Percentiles rank a stretch among this genome's conserved stretches.
phyloP scores from a whole-genome alignment of 148 eudicot species.

The Rhododendron henanense region DNA sequence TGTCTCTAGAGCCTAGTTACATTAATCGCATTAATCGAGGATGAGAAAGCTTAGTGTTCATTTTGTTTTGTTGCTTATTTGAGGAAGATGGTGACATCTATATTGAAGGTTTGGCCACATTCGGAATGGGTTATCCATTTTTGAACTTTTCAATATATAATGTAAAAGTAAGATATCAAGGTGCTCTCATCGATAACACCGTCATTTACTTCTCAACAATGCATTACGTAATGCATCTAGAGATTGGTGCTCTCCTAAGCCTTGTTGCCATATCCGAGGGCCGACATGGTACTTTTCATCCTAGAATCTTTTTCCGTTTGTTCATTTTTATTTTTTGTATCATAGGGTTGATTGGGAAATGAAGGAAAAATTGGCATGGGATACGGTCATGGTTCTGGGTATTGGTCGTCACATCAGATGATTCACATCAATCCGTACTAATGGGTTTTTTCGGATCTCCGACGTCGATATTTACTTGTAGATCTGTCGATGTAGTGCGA shows the following conservation, averaged over 20 bases:
- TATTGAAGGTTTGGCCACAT: slow-evolving; percentile 33
- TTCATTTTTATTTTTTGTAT: neutral
- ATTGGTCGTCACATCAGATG: neutral
- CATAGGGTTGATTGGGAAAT: neutral
- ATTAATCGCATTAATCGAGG: slow-evolving; percentile 24
- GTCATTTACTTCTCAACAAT: slow-evolving; percentile 25
- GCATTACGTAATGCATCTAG: slow-evolving; percentile 37
- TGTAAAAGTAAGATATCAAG: slow-evolving; percentile 35
- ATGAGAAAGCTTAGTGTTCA: slow-evolving; percentile 21
- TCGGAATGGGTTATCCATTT: slow-evolving; percentile 27
- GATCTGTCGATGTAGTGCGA: neutral
- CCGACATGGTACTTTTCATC: neutral
- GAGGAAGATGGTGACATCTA: slow-evolving; percentile 37
- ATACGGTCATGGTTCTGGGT: neutral
- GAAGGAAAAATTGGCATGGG: neutral
- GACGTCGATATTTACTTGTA: neutral
- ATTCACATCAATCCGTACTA: neutral
- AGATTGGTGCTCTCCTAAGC: slow-evolving; percentile 27
- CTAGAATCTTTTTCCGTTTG: neutral
- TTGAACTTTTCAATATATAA: slow-evolving; percentile 17
- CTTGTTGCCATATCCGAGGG: slow-evolving; percentile 27
- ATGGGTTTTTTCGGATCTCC: neutral
- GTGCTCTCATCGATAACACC: slow-evolving; percentile 21
- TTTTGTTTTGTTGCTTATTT: slow-evolving; percentile 38
- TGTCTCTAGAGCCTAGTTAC: slow-evolving; percentile 31